These are phyloP conservation scores for Drechslerella dactyloides DNA, from an alignment of 2,329 filamentous ascomycete genomes.

Conservation along the genomic window DNA sequence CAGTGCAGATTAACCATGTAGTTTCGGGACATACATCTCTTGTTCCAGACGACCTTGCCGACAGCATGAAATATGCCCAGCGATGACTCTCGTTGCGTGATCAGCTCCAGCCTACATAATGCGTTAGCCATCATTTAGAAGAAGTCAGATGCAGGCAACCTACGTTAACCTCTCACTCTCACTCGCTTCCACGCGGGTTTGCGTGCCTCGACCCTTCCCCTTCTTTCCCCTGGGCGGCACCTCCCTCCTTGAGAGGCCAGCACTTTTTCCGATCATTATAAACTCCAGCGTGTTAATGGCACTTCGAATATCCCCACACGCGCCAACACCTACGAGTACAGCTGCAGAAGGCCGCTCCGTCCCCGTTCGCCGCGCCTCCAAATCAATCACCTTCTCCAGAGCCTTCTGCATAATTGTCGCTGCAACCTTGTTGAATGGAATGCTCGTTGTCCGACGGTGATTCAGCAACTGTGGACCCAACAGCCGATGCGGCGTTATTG, in stretches of 20 bases:
- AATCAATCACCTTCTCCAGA: constrained; percentile 78
- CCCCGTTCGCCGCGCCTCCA: constrained; percentile 64
- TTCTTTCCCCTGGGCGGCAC: constrained; percentile 67
- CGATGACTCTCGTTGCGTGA: constrained; percentile 72
- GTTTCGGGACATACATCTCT: constrained; percentile 58
- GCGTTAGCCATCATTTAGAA: constrained; percentile 11
- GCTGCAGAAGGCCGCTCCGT: constrained; percentile 29
- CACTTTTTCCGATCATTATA: constrained; percentile 60
- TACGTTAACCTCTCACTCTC: constrained; percentile 81
- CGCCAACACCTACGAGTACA: constrained; percentile 65
- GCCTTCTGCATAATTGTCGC: constrained; percentile 85
- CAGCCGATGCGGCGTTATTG: constrained; percentile 77
- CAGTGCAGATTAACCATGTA: neutral
- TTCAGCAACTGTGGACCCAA: constrained; percentile 84
- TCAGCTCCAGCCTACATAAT: constrained; percentile 31
- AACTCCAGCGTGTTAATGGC: constrained; percentile 94
- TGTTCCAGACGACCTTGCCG: constrained; percentile 96
- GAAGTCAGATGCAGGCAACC: constrained; percentile 68
- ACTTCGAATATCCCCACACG: constrained; percentile 88
- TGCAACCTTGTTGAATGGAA: constrained; percentile 93
- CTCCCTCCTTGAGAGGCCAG: constrained; percentile 22
- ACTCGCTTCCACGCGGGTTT: constrained; percentile 69
- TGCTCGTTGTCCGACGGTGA: constrained; percentile 76
- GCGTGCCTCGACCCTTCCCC: constrained; percentile 61
- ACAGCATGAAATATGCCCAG: constrained; percentile 95